Percentiles rank a stretch among this genome's conserved stretches.
These are phyloP conservation scores for Besnoitia besnoiti DNA, from an alignment of 169 alveolate genomes.

Conservation along the genomic window DNA sequence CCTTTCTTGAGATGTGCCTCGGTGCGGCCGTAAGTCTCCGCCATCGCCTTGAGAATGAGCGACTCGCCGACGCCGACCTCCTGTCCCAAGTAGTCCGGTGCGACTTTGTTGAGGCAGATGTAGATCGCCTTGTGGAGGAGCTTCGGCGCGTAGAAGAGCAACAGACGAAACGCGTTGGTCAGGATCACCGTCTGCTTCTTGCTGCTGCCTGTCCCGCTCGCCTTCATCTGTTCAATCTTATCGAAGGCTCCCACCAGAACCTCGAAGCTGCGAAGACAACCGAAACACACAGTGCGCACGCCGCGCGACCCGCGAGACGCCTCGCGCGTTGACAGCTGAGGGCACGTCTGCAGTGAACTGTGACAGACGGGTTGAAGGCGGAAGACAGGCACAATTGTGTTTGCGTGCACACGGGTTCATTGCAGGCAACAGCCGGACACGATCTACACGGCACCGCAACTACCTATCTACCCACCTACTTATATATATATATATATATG, in stretches of 20 bases:
- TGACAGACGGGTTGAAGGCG: too few species aligned
- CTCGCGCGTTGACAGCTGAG: too few species aligned
- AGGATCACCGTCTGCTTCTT: conserved; percentile 82
- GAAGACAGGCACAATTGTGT: too few species aligned
- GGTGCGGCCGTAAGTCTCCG: conserved; percentile 93
- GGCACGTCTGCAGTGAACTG: too few species aligned
- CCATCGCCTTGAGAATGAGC: conserved; percentile 91
- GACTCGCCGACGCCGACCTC: conserved; percentile 98
- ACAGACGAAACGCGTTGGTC: conserved; percentile 78
- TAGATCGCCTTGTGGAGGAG: conserved; percentile 76
- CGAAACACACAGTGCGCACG: background rate
- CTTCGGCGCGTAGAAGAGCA: conserved; percentile 84
- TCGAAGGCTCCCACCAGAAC: conserved; percentile 81
- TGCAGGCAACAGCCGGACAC: too few species aligned
- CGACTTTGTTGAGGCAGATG: conserved; percentile 75
- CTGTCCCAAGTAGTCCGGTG: conserved; percentile 83
- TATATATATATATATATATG: too few species aligned
- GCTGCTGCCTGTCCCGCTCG: conserved; percentile 88
- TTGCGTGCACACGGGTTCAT: too few species aligned
- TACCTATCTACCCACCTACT: too few species aligned
- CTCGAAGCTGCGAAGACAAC: conserved; percentile 44
- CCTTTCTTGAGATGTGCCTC: conserved; percentile 90
- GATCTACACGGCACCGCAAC: too few species aligned
- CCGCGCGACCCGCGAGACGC: too few species aligned
- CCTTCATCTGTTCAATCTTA: conserved; percentile 83